A percentile compares a stretch with the other conserved stretches of the same genome.
phyloP scores from a whole-genome alignment of 352 stramenopile genomes.

The Phytophthora fragariae region DNA sequence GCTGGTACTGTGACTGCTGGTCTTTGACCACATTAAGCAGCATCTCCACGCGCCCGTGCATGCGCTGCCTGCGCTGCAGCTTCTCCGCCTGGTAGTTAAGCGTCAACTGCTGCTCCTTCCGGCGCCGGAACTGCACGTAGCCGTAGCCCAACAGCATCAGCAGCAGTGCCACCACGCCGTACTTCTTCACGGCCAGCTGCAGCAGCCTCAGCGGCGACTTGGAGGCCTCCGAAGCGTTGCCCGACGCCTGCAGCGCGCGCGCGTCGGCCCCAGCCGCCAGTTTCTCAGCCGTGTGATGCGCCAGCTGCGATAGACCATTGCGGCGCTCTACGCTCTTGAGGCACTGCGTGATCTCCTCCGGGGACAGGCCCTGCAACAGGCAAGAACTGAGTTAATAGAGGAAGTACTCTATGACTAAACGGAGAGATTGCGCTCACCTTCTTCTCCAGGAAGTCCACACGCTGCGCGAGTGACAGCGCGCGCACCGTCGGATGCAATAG shows the following conservation, averaged over 20 bases:
- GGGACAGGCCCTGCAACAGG: constrained; percentile 45
- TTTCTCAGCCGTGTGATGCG: constrained; percentile 12
- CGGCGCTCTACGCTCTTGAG: constrained; percentile 62
- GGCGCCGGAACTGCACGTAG: constrained; percentile 40
- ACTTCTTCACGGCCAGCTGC: constrained; percentile 38
- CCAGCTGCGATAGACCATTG: constrained; percentile 62
- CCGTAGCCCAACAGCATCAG: constrained; percentile 41
- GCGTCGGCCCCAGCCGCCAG: not conserved
- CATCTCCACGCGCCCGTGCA: constrained; percentile 32
- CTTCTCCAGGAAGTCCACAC: constrained; percentile 78
- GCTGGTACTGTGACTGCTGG: constrained; percentile 55
- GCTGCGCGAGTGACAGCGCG: constrained; percentile 68
- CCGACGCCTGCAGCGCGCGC: not conserved
- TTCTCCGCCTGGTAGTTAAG: constrained; percentile 31
- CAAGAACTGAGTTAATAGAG: not conserved
- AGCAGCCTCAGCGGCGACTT: constrained; percentile 35
- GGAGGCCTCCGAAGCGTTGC: not conserved
- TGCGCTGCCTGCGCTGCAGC: constrained; percentile 28
- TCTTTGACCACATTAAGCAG: constrained; percentile 48
- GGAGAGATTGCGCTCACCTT: constrained; percentile 39
- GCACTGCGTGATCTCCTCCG: constrained; percentile 70
- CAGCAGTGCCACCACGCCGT: constrained; percentile 43
- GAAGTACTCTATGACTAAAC: not conserved
- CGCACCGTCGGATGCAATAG: constrained; percentile 72
- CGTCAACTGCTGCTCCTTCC: constrained; percentile 40